Evolutionary conservation across 2,329 filamentous ascomycete genomes (phyloP), one percentile per base, ranked within the genome.

Genomic region (Nemania sp.): DNA sequence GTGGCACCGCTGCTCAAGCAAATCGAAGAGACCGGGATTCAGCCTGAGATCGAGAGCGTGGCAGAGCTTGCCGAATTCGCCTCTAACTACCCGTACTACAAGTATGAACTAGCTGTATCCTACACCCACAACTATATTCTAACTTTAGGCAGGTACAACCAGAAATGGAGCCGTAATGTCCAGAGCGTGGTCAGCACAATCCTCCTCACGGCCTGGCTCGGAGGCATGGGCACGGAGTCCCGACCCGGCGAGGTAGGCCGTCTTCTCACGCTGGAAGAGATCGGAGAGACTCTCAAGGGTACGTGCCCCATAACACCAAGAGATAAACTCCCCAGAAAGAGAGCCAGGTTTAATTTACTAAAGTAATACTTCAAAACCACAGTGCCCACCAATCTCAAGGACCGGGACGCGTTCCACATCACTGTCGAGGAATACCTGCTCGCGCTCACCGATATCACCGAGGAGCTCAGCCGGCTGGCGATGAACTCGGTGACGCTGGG

Each of bases 391-490:
- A 97, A 97, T 70, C 81, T 96, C 66, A 96, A 96, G 72, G 88
- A 93, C 66, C 79, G 82, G 57, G 93, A 97, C 70, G 83, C 86
- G 45, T 99, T 99, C 80, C 94, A 99, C 72, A 80, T 99, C 66
- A 95, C 91, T 37, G 93, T 97, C 65, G 94, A 99, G 74, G 94
- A 99, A 74, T 99, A 99, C 73, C 86, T 99, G 20, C 86, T 95
- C 55, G 86, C 91, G 12, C 80, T 97, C 54, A 93, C 94, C 54
- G 84, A 86, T 56, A 83, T 97, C 55, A 89, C 94, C 33, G 91
- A 96, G 67, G 94, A 99, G 75, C 82, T 99, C 66, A 82, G 89
- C 56, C 90, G 93, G 36, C 83, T 99, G 53, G 91, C 94, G 28
- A 90, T 94, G 73, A 99, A 99, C 75, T 88, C 90, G 5, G 94